phyloP scores from a whole-genome alignment of 164 flowering plant genomes.

The Amborella trichopoda region DNA sequence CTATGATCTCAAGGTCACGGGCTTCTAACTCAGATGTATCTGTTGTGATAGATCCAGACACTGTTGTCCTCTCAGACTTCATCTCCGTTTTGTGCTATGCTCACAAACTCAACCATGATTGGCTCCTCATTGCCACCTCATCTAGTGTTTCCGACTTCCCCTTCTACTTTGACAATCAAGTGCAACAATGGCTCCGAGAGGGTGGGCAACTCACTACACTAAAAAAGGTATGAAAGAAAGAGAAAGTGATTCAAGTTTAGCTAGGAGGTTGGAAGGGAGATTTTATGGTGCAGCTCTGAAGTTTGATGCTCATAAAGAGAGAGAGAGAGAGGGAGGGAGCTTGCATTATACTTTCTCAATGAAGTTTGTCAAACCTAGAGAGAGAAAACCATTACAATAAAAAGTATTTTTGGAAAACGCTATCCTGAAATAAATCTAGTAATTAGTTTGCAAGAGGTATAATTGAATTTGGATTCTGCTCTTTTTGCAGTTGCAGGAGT shows the following conservation, averaged over 20 bases:
- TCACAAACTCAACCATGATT: constrained; percentile 54
- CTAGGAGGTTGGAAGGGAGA: too few relatives aligned
- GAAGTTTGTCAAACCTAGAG: too few relatives aligned
- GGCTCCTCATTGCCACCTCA: constrained; percentile 68
- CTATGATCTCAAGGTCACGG: constrained; percentile 71
- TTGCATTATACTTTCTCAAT: too few relatives aligned
- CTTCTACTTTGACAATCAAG: constrained; percentile 39
- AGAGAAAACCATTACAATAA: too few relatives aligned
- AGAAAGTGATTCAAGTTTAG: too few relatives aligned
- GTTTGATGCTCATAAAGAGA: too few relatives aligned
- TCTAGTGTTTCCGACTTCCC: constrained; percentile 40
- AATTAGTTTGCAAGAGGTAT: too few relatives aligned
- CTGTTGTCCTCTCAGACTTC: constrained; percentile 57
- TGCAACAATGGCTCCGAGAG: constrained; percentile 38
- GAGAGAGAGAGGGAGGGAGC: too few relatives aligned
- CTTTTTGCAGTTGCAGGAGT: constrained; percentile 71
- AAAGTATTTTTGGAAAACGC: too few relatives aligned
- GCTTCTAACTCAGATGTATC: constrained; percentile 53
- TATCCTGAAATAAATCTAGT: too few relatives aligned
- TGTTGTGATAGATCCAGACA: constrained; percentile 59
- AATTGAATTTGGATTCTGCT: constrained; percentile 19
- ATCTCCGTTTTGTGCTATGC: constrained; percentile 43
- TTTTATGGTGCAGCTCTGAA: too few relatives aligned
- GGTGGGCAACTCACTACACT: constrained; percentile 28
- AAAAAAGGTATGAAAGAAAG: constrained; percentile 48